Conservation (phyloP, 306 rosid species). For the Dryas alaskensis region DNA sequence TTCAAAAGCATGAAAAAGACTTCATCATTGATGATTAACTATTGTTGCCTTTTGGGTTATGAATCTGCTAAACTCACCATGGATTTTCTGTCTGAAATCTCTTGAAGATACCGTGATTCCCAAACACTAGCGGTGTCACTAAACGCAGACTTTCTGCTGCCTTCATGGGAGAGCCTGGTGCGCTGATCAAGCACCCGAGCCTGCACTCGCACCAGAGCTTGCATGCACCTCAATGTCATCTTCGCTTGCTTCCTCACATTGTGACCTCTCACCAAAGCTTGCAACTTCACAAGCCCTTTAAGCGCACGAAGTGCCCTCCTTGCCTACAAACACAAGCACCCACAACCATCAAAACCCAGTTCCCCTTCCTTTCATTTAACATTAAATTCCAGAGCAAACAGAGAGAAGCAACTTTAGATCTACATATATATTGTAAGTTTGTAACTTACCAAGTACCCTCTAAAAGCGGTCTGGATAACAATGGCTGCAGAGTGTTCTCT, state of each 20-base stretch:
- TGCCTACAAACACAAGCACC: constrained; percentile 48
- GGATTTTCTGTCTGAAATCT: constrained; percentile 76
- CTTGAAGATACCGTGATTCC: constrained; percentile 75
- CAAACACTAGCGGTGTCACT: constrained; percentile 68
- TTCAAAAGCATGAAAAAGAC: neutral
- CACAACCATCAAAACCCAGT: neutral
- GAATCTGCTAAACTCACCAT: constrained; percentile 44
- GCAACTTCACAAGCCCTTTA: constrained; percentile 89
- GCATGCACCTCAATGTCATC: constrained; percentile 91
- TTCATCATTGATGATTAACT: neutral
- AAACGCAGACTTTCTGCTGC: constrained; percentile 77
- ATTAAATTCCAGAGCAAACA: neutral
- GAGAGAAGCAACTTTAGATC: constrained; percentile 15
- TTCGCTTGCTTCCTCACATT: constrained; percentile 95
- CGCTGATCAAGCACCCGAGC: constrained; percentile 83
- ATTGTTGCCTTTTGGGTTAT: neutral
- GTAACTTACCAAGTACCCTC: constrained; percentile 81
- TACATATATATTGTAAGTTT: neutral
- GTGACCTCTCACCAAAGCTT: constrained; percentile 93
- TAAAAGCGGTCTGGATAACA: constrained; percentile 79
- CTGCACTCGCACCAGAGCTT: constrained; percentile 87
- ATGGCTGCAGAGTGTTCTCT: constrained; percentile 48
- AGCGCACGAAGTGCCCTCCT: constrained; percentile 93
- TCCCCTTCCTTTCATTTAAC: neutral
- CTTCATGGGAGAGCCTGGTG: constrained; percentile 69